A percentile compares a stretch with the other conserved stretches of the same genome.
Conservation (phyloP, 73 alveolate genomes). For the Paramecium pentaurelia region DNA sequence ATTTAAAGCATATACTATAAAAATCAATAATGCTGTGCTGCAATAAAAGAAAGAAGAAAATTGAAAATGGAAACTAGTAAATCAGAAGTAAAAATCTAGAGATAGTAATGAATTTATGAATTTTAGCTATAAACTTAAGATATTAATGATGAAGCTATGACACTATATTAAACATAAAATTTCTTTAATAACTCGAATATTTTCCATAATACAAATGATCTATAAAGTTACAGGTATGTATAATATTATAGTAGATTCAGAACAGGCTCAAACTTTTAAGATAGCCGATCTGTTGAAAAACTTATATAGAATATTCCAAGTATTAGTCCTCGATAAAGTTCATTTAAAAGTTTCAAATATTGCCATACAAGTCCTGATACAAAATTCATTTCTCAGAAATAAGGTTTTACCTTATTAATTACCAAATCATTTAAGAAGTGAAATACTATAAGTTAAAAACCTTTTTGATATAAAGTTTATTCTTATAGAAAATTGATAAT, state of each 20-base stretch:
- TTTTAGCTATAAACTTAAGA: neutral
- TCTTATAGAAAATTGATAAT: neutral
- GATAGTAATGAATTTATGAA: neutral
- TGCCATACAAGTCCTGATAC: slow-evolving; percentile 24
- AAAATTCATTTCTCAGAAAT: neutral
- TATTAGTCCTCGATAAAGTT: neutral
- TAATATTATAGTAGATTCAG: neutral
- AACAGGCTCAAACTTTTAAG: neutral
- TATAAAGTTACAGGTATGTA: neutral
- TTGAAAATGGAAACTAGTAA: neutral
- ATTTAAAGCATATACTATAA: neutral
- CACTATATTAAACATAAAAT: neutral
- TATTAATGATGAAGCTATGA: neutral
- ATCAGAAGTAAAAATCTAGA: neutral
- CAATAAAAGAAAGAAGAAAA: neutral
- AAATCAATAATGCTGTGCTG: neutral
- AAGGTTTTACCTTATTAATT: neutral
- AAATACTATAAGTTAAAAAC: neutral
- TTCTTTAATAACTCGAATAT: neutral
- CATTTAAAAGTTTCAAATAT: neutral
- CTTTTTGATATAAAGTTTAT: neutral
- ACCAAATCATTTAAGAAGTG: neutral
- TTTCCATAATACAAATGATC: neutral
- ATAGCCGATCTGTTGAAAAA: neutral
- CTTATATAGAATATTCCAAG: slow-evolving; percentile 1